Evolutionary conservation across 2,329 filamentous ascomycete genomes (phyloP), one percentile per base, ranked within the genome.

Genomic region (Fusarium nelsonii): DNA sequence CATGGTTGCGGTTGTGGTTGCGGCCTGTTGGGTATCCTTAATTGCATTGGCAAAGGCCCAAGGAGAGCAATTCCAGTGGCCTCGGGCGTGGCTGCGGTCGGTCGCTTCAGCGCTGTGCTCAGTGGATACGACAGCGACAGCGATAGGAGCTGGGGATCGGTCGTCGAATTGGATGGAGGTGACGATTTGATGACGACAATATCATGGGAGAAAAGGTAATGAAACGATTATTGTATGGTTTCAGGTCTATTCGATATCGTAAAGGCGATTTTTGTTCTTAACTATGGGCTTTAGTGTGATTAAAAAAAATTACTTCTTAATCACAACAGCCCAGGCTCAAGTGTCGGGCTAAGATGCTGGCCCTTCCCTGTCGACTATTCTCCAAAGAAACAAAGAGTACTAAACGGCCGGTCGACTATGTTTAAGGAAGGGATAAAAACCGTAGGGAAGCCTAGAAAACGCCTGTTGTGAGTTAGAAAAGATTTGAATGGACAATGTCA

Each of bases 21-120:
- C 62, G 60, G 52, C 61, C 56, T 65, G 58, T 69, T 56, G 52
- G 69, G 63, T 51, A 40, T 53, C 41, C 44, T 30, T 71, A 69
- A 71, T 73, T 76, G 74, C 75, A 77, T 77, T 70, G 70, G 71
- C 48, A 64, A 65, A 63, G 63, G 51, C 40, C 63, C 63, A 58
- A 58, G 46, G 60, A 52, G 34, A 54, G 58, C 33, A 59, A 48
- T 53, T 54, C 50, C 57, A 69, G 56, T 53, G 52, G 58, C 26
- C 49, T 63, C 41, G n/a, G 57, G 57, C 39, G 64, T 59, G 39
- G 54, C 52, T 37, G 56, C 45, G 33, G 53, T 41, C 32, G 23
- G 23, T 55, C 33, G 49, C 37, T 51, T 58, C 50, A 58, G 57
- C 34, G 36, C 61, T 48, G 34, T 26, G 36, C 20, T 56, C 66